Conservation (phyloP, 169 alveolate genomes). For the Plasmodium billcollinsi region DNA sequence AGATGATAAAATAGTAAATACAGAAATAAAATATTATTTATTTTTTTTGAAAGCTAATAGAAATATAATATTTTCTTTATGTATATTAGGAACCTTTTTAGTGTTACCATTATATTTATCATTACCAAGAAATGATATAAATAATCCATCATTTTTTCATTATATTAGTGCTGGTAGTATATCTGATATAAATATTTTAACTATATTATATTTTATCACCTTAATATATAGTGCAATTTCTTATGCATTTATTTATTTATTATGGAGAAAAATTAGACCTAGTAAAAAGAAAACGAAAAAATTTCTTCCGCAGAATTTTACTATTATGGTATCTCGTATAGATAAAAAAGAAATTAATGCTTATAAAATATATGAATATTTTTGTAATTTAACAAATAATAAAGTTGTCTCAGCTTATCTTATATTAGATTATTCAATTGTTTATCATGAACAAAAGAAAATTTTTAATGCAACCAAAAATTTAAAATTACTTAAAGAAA, state of each 20-base stretch:
- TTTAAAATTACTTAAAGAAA: conserved; percentile 63
- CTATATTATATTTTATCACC: conserved; percentile 57
- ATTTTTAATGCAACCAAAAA: conserved; percentile 71
- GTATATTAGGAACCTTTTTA: conserved; percentile 67
- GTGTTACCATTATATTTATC: conserved; percentile 66
- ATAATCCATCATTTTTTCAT: conserved; percentile 63
- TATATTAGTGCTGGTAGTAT: conserved; percentile 76
- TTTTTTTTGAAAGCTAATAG: conserved; percentile 73
- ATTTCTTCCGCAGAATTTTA: conserved; percentile 69
- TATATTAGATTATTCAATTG: conserved; percentile 61
- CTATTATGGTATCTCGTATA: conserved; percentile 72
- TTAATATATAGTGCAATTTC: conserved; percentile 75
- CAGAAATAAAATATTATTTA: conserved; percentile 75
- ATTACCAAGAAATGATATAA: conserved; percentile 55
- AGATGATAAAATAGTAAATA: conserved; percentile 74
- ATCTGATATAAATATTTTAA: conserved; percentile 46
- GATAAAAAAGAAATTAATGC: conserved; percentile 74
- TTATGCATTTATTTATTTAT: conserved; percentile 58
- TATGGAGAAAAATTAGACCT: conserved; percentile 63
- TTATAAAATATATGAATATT: conserved; percentile 54
- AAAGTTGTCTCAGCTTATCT: conserved; percentile 71
- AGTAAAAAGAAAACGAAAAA: conserved; percentile 65
- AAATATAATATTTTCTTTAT: conserved; percentile 60
- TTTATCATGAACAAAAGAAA: conserved; percentile 60
- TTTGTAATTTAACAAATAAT: conserved; percentile 68